A percentile compares a stretch with the other conserved stretches of the same genome.
phyloP scores from a whole-genome alignment of 2,329 filamentous ascomycete genomes.

The Beauveria sp. region DNA sequence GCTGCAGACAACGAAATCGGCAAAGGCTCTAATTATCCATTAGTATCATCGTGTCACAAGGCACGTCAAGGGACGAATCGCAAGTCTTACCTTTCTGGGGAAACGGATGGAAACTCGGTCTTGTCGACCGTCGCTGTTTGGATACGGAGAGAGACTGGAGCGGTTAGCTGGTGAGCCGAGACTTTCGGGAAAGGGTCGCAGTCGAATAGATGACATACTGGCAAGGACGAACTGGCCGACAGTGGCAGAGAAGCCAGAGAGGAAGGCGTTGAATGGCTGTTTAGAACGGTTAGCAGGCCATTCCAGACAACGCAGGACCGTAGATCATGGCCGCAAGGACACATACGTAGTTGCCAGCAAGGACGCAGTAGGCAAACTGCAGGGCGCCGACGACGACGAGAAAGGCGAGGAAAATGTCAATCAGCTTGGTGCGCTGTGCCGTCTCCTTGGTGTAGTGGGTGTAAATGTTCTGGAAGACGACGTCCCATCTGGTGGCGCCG shows the following conservation, averaged over 20 bases:
- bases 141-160: constrained; percentile 66
- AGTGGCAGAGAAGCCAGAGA: constrained; percentile 87
- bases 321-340: background rate
- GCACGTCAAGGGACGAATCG: background rate
- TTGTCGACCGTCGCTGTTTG: constrained; percentile 84
- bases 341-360: constrained; percentile 91
- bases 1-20: constrained; percentile 92
- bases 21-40: constrained; percentile 64
- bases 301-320: background rate
- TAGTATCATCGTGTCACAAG: background rate
- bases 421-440: constrained; percentile 82
- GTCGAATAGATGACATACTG: constrained; percentile 43
- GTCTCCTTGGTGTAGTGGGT: constrained; percentile 73
- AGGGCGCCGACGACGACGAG: constrained; percentile 77
- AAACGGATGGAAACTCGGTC: constrained; percentile 66
- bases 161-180: constrained; percentile 1
- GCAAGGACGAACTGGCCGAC: constrained; percentile 98
- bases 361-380: constrained; percentile 87
- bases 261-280: constrained; percentile 97
- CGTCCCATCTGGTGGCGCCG: constrained; percentile 35
- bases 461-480: constrained; percentile 65
- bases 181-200: background rate
- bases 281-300: constrained; percentile 15
- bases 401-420: constrained; percentile 87
- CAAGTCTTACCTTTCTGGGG: constrained; percentile 64